Base-by-base conservation (phyloP, 179 eudicot genomes). In the Silene vulgaris region DNA sequence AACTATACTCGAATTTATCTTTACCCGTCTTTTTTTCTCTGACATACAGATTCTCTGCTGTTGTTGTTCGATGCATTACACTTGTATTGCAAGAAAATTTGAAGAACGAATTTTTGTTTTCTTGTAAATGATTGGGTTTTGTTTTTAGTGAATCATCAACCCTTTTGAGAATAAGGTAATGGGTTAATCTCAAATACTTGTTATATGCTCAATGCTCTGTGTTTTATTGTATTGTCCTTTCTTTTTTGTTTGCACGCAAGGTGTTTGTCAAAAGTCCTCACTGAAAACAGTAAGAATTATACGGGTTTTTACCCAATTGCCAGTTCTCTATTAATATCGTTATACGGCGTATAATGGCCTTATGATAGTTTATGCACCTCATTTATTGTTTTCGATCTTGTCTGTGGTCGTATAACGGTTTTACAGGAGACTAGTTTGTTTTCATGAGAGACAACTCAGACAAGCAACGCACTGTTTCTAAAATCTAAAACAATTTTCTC, bases 301-400 rank as follows among this genome's bases (percentile, higher is more conserved):
- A 73, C 80, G 70, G 66, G 66, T 40, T 40, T 8, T 7, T 40
- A 20, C 83, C 74, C 77, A 76, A 12, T 59, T 72, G 48, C 9
- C 48, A 40, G 48, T 52, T 14, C 17, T 52, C 57, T 2, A 52
- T 13, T 12, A 12, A 3, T 12, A 12, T 14, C n/a, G 56, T 11
- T 48, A 9, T 13, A 48, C 56, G 8, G 43, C 8, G 7, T 40
- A 8, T 8, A 8, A 40, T 40, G 11, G 48, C 12, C 11, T 8
- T 40, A 40, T 40, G 48, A 52, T 52, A 52, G n/a, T 12, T 52
- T 52, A 52, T 52, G 17, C 57, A 12, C n/a, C 57, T 14, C 17
- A 2, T 14, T 14, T 16, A 13, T 52, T 52, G n/a, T 6, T 2
- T 3, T 52, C 48, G 48, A 40, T 40, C 48, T 40, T 40, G 17